A percentile compares a stretch with the other conserved stretches of the same genome.
Evolutionary conservation across 768 basidiomycete species (phyloP).

Genomic region (Russula lepida): DNA sequence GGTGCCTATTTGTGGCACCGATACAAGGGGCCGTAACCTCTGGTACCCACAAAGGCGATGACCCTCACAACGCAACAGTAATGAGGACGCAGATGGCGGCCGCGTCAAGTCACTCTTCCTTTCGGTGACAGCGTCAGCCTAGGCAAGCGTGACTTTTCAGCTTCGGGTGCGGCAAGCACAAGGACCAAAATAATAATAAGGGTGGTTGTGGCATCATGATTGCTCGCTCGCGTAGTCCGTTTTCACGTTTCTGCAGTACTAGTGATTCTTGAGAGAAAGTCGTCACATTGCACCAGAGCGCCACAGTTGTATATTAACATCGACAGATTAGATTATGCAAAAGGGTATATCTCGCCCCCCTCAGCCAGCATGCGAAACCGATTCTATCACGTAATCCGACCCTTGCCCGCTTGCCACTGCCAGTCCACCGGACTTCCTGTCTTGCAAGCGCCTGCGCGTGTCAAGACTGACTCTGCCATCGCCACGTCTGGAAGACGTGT

Average conservation of each 20-base stretch:
- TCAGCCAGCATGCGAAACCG: too few species aligned
- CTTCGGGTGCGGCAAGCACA: conserved; percentile 35
- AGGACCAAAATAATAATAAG: too few species aligned
- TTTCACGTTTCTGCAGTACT: not conserved
- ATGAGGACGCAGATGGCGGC: not conserved
- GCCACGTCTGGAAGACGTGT: not conserved
- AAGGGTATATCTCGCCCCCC: not conserved
- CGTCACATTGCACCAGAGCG: not conserved
- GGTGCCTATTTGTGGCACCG: conserved; percentile 55
- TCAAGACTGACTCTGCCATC: not conserved
- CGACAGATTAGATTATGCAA: not conserved
- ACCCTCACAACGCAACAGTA: not conserved
- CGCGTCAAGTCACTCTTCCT: conserved; percentile 28
- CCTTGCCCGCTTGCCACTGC: too few species aligned
- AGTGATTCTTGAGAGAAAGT: not conserved
- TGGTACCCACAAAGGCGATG: not conserved
- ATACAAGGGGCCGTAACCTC: not conserved
- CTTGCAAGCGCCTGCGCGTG: not conserved
- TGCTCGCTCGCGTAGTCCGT: too few species aligned
- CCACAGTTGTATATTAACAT: not conserved
- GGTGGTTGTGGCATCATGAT: too few species aligned
- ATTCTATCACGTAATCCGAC: too few species aligned
- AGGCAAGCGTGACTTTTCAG: conserved; percentile 38
- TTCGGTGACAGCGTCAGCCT: conserved; percentile 52
- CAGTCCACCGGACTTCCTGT: not conserved